Conservation (phyloP, 768 basidiomycete genomes). For the Pleurotus giganteus region DNA sequence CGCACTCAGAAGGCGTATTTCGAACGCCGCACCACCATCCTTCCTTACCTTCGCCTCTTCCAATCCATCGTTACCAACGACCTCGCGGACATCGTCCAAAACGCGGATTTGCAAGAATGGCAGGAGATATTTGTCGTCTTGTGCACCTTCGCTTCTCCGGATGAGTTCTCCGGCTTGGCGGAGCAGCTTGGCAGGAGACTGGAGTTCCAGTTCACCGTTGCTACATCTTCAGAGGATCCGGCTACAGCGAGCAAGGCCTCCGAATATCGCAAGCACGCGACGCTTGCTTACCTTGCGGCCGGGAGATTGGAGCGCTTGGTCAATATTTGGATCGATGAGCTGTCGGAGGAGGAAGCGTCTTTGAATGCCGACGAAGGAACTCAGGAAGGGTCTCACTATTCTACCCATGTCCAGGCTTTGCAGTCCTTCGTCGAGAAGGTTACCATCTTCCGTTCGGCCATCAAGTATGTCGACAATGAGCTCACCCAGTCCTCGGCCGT, state of each 20-base stretch:
- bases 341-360: slow-evolving; percentile 76
- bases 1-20: slow-evolving; percentile 95
- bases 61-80: slow-evolving; percentile 93
- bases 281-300: slow-evolving; percentile 90
- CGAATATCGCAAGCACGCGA: slow-evolving; percentile 80
- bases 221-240: slow-evolving; percentile 46
- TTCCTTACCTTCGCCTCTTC: slow-evolving; percentile 91
- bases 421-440: slow-evolving; percentile 98
- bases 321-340: slow-evolving; percentile 89
- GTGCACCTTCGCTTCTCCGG: slow-evolving; percentile 86
- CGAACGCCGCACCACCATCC: slow-evolving; percentile 66
- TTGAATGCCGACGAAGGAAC: slow-evolving; percentile 39
- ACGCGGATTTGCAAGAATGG: slow-evolving; percentile 94
- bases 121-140: slow-evolving; percentile 94
- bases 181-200: slow-evolving; percentile 91
- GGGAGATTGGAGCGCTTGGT: slow-evolving; percentile 84
- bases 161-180: slow-evolving; percentile 84
- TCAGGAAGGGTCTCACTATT: slow-evolving; percentile 57
- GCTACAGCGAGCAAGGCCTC: slow-evolving; percentile 39
- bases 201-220: slow-evolving; percentile 76
- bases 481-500: slow-evolving; percentile 44
- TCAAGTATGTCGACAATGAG: slow-evolving; percentile 75
- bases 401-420: slow-evolving; percentile 80
- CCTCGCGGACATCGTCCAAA: slow-evolving; percentile 91
- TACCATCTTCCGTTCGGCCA: slow-evolving; percentile 87